These are phyloP conservation scores for Rhynchosporium secalis DNA, from an alignment of 2,329 filamentous ascomycete genomes.

Conservation along the genomic window DNA sequence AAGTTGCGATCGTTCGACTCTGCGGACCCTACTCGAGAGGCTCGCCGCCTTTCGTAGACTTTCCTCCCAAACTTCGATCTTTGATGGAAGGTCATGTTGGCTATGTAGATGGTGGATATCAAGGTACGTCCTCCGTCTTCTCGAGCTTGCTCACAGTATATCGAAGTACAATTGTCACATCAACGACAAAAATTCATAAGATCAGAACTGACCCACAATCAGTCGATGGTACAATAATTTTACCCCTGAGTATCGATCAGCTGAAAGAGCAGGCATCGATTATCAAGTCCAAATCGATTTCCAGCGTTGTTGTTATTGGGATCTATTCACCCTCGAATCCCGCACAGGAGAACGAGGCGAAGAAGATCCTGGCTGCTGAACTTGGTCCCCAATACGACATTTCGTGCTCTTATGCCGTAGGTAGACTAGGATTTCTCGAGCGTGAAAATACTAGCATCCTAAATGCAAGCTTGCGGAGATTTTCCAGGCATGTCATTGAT, in stretches of 20 bases:
- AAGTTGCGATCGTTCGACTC: conserved; percentile 54
- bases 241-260: conserved; percentile 30
- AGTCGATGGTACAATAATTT: conserved; percentile 36
- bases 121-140: conserved; percentile 29
- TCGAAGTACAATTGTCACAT: not conserved
- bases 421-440: conserved; percentile 52
- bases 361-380: conserved; percentile 44
- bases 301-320: conserved; percentile 54
- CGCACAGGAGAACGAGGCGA: conserved; percentile 52
- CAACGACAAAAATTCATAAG: not conserved
- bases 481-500: conserved; percentile 56
- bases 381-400: conserved; percentile 48
- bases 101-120: conserved; percentile 48
- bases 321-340: conserved; percentile 60
- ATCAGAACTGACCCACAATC: conserved; percentile 13
- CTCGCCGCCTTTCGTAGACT: conserved; percentile 52
- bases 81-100: conserved; percentile 49
- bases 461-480: conserved; percentile 61
- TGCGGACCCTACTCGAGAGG: conserved; percentile 50
- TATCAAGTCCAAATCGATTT: conserved; percentile 40
- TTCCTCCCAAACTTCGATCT: conserved; percentile 46
- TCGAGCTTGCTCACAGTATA: not conserved
- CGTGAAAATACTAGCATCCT: conserved; percentile 65
- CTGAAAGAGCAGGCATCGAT: conserved; percentile 37
- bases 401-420: conserved; percentile 52